Conservation (phyloP, 78 protist genomes). For the Guillardia theta region DNA sequence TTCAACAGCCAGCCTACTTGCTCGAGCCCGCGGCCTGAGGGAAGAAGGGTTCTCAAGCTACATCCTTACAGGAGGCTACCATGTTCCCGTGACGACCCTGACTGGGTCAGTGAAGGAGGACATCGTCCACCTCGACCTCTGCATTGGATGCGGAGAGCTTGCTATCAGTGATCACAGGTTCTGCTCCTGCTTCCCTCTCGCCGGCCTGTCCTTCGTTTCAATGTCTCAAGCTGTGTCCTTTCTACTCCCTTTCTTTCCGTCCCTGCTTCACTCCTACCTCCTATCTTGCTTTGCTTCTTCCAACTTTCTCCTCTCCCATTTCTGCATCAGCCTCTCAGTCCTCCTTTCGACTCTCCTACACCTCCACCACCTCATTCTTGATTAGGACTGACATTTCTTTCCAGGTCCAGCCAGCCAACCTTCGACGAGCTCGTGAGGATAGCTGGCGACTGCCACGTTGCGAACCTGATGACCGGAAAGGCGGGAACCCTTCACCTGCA, state of each 20-base stretch:
- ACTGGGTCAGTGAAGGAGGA: neutral
- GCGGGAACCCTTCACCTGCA: neutral
- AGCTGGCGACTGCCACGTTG: neutral
- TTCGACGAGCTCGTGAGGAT: neutral
- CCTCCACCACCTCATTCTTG: no score
- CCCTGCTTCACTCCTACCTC: neutral
- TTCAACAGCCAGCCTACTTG: neutral
- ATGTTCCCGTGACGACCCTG: neutral
- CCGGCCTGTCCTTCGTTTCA: no score
- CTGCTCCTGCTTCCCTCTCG: neutral
- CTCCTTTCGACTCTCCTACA: no score
- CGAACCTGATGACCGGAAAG: neutral
- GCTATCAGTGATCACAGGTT: neutral
- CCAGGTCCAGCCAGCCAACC: neutral
- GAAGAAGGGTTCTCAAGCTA: neutral
- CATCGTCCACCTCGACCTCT: neutral
- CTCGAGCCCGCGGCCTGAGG: neutral
- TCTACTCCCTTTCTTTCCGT: neutral
- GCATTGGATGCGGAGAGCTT: neutral
- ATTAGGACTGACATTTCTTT: no score
- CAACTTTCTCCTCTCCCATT: neutral
- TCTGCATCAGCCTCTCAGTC: no score
- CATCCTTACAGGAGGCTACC: neutral
- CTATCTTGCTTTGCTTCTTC: neutral
- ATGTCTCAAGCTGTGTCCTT: neutral